Evolutionary conservation across 768 basidiomycete genomes (phyloP), one percentile per base, ranked within the genome.

Genomic region (Tylopilus sp.): DNA sequence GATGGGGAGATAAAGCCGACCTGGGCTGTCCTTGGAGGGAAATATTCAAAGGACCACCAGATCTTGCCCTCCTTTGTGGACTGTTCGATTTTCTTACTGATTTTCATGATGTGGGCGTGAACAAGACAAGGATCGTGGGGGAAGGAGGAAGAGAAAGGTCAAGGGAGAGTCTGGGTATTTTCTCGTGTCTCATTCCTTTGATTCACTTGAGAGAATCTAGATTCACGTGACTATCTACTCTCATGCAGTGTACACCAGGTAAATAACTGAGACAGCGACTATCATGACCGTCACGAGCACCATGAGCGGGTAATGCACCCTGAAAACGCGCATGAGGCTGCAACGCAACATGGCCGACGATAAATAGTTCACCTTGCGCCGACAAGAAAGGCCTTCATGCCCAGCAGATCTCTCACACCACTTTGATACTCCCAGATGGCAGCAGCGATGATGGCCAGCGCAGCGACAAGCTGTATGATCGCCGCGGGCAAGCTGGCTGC

Each of bases 21-120:
- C 83, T 95, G 94, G 44, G 92, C 92, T 30, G 94, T 97, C 57
- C 94, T 78, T 20, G 91, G 95, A 50, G 97, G 95, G 64, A 99
- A 98, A 73, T 94, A 98, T 68, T 99, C 95, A 68, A 99, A 98
- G 33, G 91, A 94, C 95, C 95, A 99, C 88, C 94, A 97, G 53
- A 91, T 74, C 63, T 91, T 84, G 57, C 87, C 85, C 61, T 95
- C 88, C 67, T 87, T 85, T 54, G 82, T 74, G 43, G 90, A 90
- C 69, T 91, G 83, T 57, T 85, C 79, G 40, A 98, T 91, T 76
- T 95, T 98, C 71, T 94, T 83, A 60, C 86, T 92, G 70, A 98
- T 91, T 81, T 88, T 95, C 92, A 97, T 97, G 71, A 40, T 38
- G 47, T 39, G 30, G 41, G 12, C 11, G 61, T 60, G 61, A 57